A percentile compares a stretch with the other conserved stretches of the same genome.
These are phyloP conservation scores for Boletus sp. DNA, from an alignment of 1,284 basidiomycete species.

Conservation along the genomic window DNA sequence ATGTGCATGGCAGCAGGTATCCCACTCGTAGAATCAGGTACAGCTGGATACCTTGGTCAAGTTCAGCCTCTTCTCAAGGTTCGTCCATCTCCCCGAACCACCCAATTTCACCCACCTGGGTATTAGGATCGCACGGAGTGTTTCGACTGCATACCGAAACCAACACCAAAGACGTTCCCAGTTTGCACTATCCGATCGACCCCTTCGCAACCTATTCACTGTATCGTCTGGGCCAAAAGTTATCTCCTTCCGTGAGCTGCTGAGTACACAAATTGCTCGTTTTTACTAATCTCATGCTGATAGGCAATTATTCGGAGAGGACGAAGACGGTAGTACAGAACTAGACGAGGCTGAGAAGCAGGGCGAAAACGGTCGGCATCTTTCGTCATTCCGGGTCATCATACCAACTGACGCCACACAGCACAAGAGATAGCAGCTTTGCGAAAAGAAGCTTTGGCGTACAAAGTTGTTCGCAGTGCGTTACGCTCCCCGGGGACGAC, in stretches of 20 bases:
- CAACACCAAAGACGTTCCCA: slow-evolving; percentile 91
- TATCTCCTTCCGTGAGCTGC: slow-evolving; percentile 89
- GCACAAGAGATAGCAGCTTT: slow-evolving; percentile 90
- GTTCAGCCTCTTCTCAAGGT: slow-evolving; percentile 78
- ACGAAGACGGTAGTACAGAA: slow-evolving; percentile 76
- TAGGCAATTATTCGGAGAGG: slow-evolving; percentile 94
- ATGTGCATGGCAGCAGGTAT: slow-evolving; percentile 94
- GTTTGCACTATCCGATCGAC: slow-evolving; percentile 99
- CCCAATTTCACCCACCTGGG: slow-evolving; percentile 2
- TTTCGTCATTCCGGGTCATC: not conserved
- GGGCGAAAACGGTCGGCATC: slow-evolving; percentile 74
- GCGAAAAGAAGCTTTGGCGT: slow-evolving; percentile 86
- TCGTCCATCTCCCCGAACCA: slow-evolving; percentile 6
- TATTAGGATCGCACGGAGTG: slow-evolving; percentile 81
- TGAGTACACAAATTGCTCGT: no score
- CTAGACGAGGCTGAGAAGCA: slow-evolving; percentile 84
- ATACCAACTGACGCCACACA: slow-evolving; percentile 33
- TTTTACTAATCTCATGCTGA: not conserved
- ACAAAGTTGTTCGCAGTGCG: slow-evolving; percentile 73
- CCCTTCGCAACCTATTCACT: slow-evolving; percentile 96
- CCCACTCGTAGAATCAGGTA: slow-evolving; percentile 95
- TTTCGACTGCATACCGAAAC: slow-evolving; percentile 90
- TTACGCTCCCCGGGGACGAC: slow-evolving; percentile 47
- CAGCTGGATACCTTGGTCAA: slow-evolving; percentile 92
- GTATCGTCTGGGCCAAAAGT: slow-evolving; percentile 99